Base-by-base conservation (phyloP, 345 rosid species). In the Camelina hispida region DNA sequence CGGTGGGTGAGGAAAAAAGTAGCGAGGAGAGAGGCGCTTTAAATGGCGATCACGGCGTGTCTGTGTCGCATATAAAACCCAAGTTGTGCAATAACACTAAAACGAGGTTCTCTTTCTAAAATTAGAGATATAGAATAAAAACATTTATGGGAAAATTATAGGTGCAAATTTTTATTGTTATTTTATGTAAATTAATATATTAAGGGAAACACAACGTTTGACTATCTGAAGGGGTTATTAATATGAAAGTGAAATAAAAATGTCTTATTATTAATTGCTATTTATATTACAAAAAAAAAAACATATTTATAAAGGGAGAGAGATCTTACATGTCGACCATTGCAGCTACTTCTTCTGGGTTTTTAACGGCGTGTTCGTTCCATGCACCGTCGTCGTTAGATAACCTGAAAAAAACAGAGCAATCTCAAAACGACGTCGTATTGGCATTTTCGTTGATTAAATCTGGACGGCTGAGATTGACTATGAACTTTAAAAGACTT, bases 271-370 rank as follows among this genome's bases (percentile, higher is more conserved):
- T 23, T 23, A 1, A 28, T 4, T 28, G 30, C 30, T 25, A 25
- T 3, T 0, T 3, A 22, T 54, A 13, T 25, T 13, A 1, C 13
- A 14, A 2, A 15, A 32, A 25, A 14, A 2, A 15, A 32, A 0
- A 32, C 4, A 25, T 3, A 1, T 25, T 25, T 25, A 25, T 20
- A 35, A 40, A 37, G 2, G 18, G 25, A 50, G n/a, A 28, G 22
- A 60, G 51, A 75, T 78, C 93, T 87, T 71, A 93, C 98, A 77
- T 84, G 54, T 86, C 86, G 62, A 93, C 97, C 85, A 84, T 74
- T 4, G 92, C 80, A 68, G 87, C 93, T 18, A 91, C 69, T 61
- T 80, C 87, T 52, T 87, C 96, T 42, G 96, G 97, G 83, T 89
- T 76, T 22, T 88, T 85, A 18, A 86, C 84, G 0, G 91, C 86